Conservation (phyloP, 495 filamentous ascomycete species). For the Chaetomidium leptoderma region DNA sequence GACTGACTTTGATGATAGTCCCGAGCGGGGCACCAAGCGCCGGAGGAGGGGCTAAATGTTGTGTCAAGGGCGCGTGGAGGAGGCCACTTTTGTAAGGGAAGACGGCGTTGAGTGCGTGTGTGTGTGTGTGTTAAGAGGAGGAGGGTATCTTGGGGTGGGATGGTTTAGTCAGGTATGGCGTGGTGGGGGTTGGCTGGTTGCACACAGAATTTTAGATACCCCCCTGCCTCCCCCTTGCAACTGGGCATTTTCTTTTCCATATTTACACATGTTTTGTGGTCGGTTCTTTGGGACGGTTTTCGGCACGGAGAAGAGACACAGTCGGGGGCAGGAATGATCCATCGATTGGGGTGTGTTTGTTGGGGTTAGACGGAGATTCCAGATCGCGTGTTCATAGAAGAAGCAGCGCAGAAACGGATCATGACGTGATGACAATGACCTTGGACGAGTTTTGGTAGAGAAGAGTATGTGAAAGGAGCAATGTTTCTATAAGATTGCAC, state of each 20-base stretch:
- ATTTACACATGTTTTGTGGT: background rate
- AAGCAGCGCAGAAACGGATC: background rate
- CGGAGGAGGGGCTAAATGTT: conserved; percentile 29
- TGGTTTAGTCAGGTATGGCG: background rate
- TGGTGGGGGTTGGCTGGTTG: conserved; percentile 1
- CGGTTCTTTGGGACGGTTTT: background rate
- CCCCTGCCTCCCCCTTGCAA: background rate
- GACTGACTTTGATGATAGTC: conserved; percentile 38
- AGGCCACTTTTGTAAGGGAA: too few relatives aligned
- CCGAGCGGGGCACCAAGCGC: conserved; percentile 39
- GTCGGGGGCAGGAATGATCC: too few relatives aligned
- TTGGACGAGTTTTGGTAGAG: background rate
- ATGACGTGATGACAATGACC: background rate
- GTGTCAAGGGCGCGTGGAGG: background rate
- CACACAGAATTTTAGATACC: conserved; percentile 8
- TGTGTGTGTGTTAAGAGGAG: too few relatives aligned
- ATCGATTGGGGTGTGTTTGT: background rate
- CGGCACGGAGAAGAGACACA: background rate
- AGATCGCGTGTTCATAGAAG: background rate
- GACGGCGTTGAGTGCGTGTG: too few relatives aligned
- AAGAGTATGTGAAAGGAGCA: too few relatives aligned
- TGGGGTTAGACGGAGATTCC: background rate
- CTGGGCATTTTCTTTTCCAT: background rate
- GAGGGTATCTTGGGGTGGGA: background rate
- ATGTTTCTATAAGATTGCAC: too few relatives aligned